Percentiles rank a stretch among this genome's conserved stretches.
Evolutionary conservation across 768 basidiomycete genomes (phyloP).

Genomic region (Amanita fuliginea): DNA sequence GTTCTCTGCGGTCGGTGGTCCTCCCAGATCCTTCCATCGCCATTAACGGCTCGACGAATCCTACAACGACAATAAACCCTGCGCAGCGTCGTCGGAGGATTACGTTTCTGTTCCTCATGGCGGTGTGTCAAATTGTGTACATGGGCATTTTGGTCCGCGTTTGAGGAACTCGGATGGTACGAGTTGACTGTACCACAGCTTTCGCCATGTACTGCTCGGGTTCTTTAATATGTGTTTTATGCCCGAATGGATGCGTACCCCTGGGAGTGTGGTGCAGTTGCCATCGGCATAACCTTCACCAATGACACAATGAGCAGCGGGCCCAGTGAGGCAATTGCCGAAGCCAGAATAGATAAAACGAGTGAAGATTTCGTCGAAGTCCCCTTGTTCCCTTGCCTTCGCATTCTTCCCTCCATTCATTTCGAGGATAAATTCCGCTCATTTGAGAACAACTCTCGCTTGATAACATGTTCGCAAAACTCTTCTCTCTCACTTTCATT

Average conservation of each 20-base stretch:
- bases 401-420: neutral
- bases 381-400: neutral
- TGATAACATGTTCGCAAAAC: slow-evolving; percentile 11
- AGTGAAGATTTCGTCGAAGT: too few relatives aligned
- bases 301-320: too few relatives aligned
- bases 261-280: too few relatives aligned
- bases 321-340: too few relatives aligned
- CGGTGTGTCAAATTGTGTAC: slow-evolving; percentile 71
- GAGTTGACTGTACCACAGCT: neutral
- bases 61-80: slow-evolving; percentile 52
- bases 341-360: too few relatives aligned
- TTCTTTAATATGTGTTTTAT: too few relatives aligned
- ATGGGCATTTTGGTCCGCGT: slow-evolving; percentile 74
- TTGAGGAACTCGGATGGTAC: slow-evolving; percentile 8
- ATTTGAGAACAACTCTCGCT: slow-evolving; percentile 1
- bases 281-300: too few relatives aligned
- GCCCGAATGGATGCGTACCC: too few relatives aligned
- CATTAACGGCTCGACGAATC: slow-evolving; percentile 17
- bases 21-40: slow-evolving; percentile 63
- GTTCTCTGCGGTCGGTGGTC: slow-evolving; percentile 85
- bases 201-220: neutral
- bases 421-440: neutral
- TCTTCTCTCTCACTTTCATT: slow-evolving; percentile 27
- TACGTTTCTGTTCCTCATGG: slow-evolving; percentile 82
- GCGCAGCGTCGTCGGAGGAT: slow-evolving; percentile 77